Percentiles rank a stretch among this genome's conserved stretches.
These are phyloP conservation scores for Aspergillus egyptiacus DNA, from an alignment of 495 filamentous ascomycete genomes.

Conservation along the genomic window DNA sequence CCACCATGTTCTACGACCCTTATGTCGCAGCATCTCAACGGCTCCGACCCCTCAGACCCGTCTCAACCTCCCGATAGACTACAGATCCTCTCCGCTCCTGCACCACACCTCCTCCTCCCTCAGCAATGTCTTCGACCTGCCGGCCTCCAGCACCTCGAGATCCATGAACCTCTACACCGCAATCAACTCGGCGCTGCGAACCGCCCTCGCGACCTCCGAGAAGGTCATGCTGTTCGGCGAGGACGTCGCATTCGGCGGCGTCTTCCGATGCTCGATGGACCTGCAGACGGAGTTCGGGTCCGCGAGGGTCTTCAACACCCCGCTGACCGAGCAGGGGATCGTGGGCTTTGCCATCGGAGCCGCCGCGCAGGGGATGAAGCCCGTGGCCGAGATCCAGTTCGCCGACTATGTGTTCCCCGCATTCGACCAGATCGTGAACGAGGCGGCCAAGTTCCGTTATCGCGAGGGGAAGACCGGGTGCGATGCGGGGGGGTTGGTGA, in stretches of 20 bases:
- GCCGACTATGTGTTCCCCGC: conserved; percentile 96
- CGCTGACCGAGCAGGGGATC: conserved; percentile 89
- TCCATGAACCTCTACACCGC: conserved; percentile 89
- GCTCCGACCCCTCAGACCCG: conserved; percentile 15
- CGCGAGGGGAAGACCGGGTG: conserved; percentile 67
- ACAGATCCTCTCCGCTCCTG: conserved; percentile 72
- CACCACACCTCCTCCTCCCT: conserved; percentile 72
- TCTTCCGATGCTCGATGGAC: conserved; percentile 92
- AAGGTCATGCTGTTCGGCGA: conserved; percentile 90
- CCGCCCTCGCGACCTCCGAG: conserved; percentile 76
- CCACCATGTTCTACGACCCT: not conserved
- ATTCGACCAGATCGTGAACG: conserved; percentile 96
- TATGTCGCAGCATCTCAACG: conserved; percentile 13
- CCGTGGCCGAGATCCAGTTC: conserved; percentile 95
- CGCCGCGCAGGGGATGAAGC: conserved; percentile 86
- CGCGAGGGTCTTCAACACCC: conserved; percentile 94
- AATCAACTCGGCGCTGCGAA: conserved; percentile 81
- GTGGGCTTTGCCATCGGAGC: conserved; percentile 88
- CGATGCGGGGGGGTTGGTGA: conserved; percentile 71
- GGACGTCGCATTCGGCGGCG: conserved; percentile 94
- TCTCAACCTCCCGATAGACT: conserved; percentile 89
- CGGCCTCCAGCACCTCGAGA: conserved; percentile 62
- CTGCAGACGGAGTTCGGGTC: conserved; percentile 79
- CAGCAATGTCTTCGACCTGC: conserved; percentile 54
- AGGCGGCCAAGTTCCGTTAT: conserved; percentile 90